phyloP scores from a whole-genome alignment of 345 rosid species.

The Eutrema japonicum region DNA sequence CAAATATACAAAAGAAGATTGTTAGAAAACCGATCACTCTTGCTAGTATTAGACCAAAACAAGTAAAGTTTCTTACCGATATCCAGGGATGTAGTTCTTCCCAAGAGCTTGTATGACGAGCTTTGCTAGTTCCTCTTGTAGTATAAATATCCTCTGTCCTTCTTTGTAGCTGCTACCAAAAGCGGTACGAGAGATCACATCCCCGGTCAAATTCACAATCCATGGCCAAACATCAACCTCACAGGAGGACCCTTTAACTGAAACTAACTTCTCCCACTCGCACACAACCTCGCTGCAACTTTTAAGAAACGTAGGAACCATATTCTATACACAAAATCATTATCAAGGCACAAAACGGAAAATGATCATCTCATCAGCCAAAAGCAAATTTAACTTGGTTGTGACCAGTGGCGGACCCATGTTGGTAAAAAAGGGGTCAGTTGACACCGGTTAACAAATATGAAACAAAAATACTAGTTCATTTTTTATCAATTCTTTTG shows the following conservation, averaged over 20 bases:
- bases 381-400: background rate
- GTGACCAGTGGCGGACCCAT: background rate
- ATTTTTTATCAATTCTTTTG: too few species aligned
- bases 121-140: constrained; percentile 40
- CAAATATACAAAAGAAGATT: too few species aligned
- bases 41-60: constrained; percentile 12
- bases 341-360: background rate
- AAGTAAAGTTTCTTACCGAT: constrained; percentile 35
- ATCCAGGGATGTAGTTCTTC: constrained; percentile 44
- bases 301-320: constrained; percentile 42
- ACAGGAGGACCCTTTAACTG: constrained; percentile 26
- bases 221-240: constrained; percentile 53
- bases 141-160: constrained; percentile 48
- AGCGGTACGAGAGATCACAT: constrained; percentile 54
- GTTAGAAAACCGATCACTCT: background rate
- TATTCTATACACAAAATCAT: constrained; percentile 16
- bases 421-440: too few species aligned
- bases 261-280: constrained; percentile 42
- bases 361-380: constrained; percentile 1
- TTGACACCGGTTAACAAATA: too few species aligned
- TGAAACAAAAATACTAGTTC: too few species aligned
- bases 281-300: constrained; percentile 40
- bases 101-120: constrained; percentile 24
- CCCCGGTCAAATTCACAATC: constrained; percentile 43
- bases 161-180: constrained; percentile 52